These are phyloP conservation scores for Starmerella scarabaei DNA, from an alignment of 805 yeast genomes.

Conservation along the genomic window DNA sequence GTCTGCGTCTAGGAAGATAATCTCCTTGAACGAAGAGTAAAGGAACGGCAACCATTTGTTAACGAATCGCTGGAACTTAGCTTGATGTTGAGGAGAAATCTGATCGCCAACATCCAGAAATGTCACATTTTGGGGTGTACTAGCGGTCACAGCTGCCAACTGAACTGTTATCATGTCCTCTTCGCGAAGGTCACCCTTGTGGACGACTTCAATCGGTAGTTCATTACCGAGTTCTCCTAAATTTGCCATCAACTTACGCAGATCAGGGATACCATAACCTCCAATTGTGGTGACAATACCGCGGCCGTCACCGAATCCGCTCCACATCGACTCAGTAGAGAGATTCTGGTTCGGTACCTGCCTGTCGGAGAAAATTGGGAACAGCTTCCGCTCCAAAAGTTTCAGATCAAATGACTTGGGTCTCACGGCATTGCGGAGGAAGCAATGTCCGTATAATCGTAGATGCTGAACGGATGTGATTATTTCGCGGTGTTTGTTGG, in stretches of 20 bases:
- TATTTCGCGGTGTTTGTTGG: background rate
- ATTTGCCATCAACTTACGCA: background rate
- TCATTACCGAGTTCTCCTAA: background rate
- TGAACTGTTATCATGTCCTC: background rate
- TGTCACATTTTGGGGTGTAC: background rate
- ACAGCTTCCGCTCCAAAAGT: slow-evolving; percentile 1
- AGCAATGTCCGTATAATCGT: slow-evolving; percentile 3
- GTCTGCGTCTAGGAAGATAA: slow-evolving; percentile 5
- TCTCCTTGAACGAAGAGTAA: slow-evolving; percentile 2
- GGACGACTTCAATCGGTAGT: slow-evolving; percentile 6
- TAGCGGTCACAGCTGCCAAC: background rate
- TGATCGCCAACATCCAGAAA: background rate
- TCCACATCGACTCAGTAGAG: background rate
- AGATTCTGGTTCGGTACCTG: background rate
- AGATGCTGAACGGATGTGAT: background rate
- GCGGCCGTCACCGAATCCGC: slow-evolving; percentile 1
- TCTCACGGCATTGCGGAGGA: background rate
- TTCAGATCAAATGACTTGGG: background rate
- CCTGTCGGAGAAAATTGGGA: slow-evolving; percentile 1
- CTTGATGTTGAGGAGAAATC: background rate
- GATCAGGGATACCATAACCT: background rate
- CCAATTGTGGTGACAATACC: slow-evolving; percentile 5
- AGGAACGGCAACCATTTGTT: slow-evolving; percentile 6
- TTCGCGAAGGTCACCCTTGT: background rate
- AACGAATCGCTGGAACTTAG: background rate